Base-by-base conservation (phyloP, 129 eudicot genomes). In the Chrysanthemum seticuspe region DNA sequence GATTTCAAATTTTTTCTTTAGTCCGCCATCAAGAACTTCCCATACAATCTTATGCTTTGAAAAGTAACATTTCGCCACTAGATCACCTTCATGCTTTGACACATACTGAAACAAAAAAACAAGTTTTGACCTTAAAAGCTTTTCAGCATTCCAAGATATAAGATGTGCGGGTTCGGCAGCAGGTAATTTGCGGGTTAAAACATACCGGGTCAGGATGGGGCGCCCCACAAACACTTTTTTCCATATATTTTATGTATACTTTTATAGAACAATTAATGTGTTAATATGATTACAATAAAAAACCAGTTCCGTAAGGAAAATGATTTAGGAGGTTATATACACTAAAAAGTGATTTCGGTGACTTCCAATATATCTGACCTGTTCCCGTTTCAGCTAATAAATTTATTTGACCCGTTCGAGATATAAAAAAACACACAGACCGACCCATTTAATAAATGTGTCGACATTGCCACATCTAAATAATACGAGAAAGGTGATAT, bases 41-140 rank as follows among this genome's bases (percentile, higher is more conserved):
- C 97, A 94, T 3, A 94, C 97, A 62, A 94, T 82, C 81, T 90
- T 90, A 65, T 88, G 97, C 89, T 94, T 94, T 44, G 96, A 85
- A 76, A 86, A 94, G 83, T 90, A 94, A 74, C 91, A 94, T 74
- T 90, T 94, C 18, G 91, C 99, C 63, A 94, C 88, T 75, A 94
- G 77, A 82, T 88, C 99, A 10, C 97, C 97, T 80, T 88, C 94
- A 48, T 85, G 71, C 55, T 72, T 88, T 15, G 99, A 86, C 69
- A 67, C 79, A 79, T 86, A 94, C 99, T 94, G 93, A 52, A 78
- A 83, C 62, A 52, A 34, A 61, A 75, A 50, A 36, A 50, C 8
- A 40, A 56, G 51, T 62, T 45, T 36, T 61, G 31, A 74, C 68
- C 14, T 64, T 13, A 45, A 45, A 65, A 54, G 18, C 12, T 19